Evolutionary conservation across 257 asterid genomes (phyloP).

Genomic region (Echites panduratus): DNA sequence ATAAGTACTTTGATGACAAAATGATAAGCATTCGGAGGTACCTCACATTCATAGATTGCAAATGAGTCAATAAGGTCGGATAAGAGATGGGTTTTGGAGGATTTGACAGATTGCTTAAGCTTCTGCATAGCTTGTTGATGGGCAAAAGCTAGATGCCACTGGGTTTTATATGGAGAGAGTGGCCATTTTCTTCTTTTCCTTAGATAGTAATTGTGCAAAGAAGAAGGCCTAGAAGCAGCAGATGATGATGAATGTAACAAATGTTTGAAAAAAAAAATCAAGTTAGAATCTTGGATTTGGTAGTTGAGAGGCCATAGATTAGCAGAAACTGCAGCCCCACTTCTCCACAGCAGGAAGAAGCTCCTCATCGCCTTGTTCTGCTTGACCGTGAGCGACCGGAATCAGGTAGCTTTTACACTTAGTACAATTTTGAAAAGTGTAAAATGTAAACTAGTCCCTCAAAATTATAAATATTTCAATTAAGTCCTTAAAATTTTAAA

Average conservation of each 20-base stretch:
- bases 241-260: constrained; percentile 21
- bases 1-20: constrained; percentile 41
- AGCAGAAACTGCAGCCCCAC: neutral
- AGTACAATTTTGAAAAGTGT: too few species aligned
- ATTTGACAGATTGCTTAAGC: constrained; percentile 27
- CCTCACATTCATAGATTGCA: constrained; percentile 42
- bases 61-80: constrained; percentile 39
- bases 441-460: too few species aligned
- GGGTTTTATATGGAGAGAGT: constrained; percentile 38
- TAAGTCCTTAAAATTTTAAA: too few species aligned
- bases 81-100: constrained; percentile 35
- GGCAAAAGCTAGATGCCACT: constrained; percentile 40
- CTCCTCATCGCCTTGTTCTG: neutral
- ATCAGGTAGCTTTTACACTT: too few species aligned
- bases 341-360: neutral
- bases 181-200: constrained; percentile 77
- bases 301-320: neutral
- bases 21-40: constrained; percentile 53
- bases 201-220: constrained; percentile 36
- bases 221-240: constrained; percentile 25
- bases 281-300: neutral
- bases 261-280: constrained; percentile 3
- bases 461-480: too few species aligned
- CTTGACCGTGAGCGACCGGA: neutral
- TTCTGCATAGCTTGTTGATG: constrained; percentile 44